Conservation (phyloP, 805 yeast species). For the Suhomyces xylopsoci region DNA sequence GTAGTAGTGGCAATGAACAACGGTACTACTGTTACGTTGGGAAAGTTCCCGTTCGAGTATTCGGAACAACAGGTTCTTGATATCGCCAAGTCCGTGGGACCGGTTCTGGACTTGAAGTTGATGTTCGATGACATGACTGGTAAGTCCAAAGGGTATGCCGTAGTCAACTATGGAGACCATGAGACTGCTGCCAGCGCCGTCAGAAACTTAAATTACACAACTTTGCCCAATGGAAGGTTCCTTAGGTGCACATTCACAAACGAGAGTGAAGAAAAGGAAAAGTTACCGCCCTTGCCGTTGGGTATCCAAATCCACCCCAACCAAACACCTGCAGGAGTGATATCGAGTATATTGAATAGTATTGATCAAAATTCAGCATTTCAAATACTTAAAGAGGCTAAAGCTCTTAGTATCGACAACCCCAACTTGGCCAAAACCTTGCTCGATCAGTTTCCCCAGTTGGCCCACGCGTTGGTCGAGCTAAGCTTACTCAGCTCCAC, state of each 20-base stretch:
- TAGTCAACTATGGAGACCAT: slow-evolving; percentile 74
- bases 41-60: slow-evolving; percentile 88
- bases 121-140: slow-evolving; percentile 88
- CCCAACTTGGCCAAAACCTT: slow-evolving; percentile 59
- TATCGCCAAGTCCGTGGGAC: slow-evolving; percentile 84
- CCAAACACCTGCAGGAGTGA: slow-evolving; percentile 35
- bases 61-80: slow-evolving; percentile 92
- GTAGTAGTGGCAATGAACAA: not conserved
- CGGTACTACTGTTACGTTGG: slow-evolving; percentile 55
- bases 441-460: slow-evolving; percentile 71
- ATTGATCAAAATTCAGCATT: slow-evolving; percentile 23
- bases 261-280: slow-evolving; percentile 34
- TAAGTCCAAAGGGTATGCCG: slow-evolving; percentile 86
- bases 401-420: slow-evolving; percentile 52
- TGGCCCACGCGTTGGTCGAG: slow-evolving; percentile 80
- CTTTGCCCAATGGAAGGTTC: slow-evolving; percentile 60
- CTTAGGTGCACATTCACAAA: slow-evolving; percentile 74
- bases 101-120: slow-evolving; percentile 70
- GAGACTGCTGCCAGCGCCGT: slow-evolving; percentile 92
- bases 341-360: slow-evolving; percentile 18
- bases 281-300: slow-evolving; percentile 39
- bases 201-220: slow-evolving; percentile 75
- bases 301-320: slow-evolving; percentile 41
- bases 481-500: slow-evolving; percentile 42
- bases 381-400: slow-evolving; percentile 46